phyloP scores from a whole-genome alignment of 202 grass and related monocot genomes.

The Saccharum hybrid region DNA sequence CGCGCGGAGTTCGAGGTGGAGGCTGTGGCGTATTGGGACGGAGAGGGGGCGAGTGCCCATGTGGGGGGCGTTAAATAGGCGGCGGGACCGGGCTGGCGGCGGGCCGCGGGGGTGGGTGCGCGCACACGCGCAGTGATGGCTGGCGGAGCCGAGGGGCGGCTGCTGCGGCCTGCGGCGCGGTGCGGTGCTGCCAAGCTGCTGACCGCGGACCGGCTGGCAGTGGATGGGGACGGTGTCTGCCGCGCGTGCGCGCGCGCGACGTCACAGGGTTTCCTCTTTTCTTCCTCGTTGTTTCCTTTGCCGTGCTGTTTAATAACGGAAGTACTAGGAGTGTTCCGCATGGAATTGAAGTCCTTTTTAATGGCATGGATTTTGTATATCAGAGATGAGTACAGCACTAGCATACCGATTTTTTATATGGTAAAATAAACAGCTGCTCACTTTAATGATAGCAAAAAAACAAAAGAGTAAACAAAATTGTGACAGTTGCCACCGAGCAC shows the following conservation, averaged over 20 bases:
- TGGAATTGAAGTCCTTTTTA: too few relatives aligned
- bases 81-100: neutral
- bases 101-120: conserved; percentile 12
- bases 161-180: neutral
- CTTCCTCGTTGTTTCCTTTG: too few relatives aligned
- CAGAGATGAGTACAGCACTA: too few relatives aligned
- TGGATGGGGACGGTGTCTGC: neutral
- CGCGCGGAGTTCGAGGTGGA: conserved; percentile 13
- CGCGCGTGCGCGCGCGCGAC: too few relatives aligned
- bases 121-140: conserved; percentile 23
- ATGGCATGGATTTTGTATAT: too few relatives aligned
- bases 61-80: conserved; percentile 52
- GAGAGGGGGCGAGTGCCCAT: neutral
- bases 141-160: neutral
- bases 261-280: too few relatives aligned
- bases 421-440: too few relatives aligned
- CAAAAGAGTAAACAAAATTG: too few relatives aligned
- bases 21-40: neutral
- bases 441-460: too few relatives aligned
- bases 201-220: neutral
- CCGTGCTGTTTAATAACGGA: too few relatives aligned
- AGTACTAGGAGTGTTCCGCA: too few relatives aligned
- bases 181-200: neutral
- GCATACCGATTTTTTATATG: too few relatives aligned
- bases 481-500: neutral